Evolutionary conservation across 306 rosid genomes (phyloP).

Genomic region (Cucumis melo): DNA sequence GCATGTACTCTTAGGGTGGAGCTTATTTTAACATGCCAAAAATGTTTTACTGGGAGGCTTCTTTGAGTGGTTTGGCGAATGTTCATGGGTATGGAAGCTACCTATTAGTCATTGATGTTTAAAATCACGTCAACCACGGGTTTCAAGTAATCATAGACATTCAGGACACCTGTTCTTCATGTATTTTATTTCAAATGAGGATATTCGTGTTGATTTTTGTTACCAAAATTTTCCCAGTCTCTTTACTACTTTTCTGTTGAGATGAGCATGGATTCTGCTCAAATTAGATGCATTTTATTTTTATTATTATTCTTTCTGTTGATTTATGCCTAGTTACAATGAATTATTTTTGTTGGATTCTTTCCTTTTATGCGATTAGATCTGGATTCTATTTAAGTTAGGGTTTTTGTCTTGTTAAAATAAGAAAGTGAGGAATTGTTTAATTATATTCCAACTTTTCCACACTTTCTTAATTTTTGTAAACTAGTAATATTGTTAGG

Average conservation of each 20-base stretch:
- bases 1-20: slow-evolving; percentile 24
- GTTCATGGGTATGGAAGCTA: neutral
- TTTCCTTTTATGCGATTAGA: no score
- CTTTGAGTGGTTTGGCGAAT: neutral
- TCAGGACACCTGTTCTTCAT: neutral
- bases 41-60: neutral
- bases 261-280: neutral
- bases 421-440: no score
- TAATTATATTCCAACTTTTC: no score
- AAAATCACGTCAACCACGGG: neutral
- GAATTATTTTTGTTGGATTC: no score
- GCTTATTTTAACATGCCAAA: neutral
- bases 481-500: neutral
- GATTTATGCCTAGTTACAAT: no score
- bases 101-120: neutral
- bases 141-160: neutral
- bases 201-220: neutral
- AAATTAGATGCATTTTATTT: neutral
- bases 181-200: neutral
- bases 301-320: neutral
- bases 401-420: no score
- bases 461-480: neutral
- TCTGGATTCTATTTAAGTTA: no score
- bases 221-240: neutral
- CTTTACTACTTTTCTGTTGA: neutral